Evolutionary conservation across 2,329 filamentous ascomycete species (phyloP).

Genomic region (Colletotrichum sp.): DNA sequence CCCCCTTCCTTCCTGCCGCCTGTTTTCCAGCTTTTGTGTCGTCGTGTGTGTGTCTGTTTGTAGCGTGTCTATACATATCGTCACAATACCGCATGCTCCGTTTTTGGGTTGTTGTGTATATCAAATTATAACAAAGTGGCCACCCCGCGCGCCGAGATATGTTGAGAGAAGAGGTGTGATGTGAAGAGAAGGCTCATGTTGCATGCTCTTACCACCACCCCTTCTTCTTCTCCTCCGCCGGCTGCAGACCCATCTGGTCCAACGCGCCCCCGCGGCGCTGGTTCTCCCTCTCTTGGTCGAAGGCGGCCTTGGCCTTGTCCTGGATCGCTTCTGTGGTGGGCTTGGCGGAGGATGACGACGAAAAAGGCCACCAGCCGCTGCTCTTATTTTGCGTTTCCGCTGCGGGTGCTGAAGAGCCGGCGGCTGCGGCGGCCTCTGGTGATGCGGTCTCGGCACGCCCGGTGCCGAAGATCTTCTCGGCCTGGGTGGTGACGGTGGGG

Average conservation of each 20-base stretch:
- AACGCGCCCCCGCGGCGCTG: constrained; percentile 56
- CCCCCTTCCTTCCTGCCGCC: not conserved
- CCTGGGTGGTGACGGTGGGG: constrained; percentile 32
- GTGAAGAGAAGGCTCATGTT: not conserved
- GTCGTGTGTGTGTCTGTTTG: not conserved
- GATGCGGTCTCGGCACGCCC: not conserved
- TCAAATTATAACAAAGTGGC: constrained; percentile 10
- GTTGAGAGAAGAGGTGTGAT: not conserved
- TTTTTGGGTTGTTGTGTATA: not conserved
- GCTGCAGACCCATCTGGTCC: constrained; percentile 51
- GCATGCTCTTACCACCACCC: constrained; percentile 42
- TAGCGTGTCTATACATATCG: not conserved
- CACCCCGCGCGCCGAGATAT: not conserved
- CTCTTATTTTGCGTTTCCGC: constrained; percentile 7
- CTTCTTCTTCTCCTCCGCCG: constrained; percentile 43
- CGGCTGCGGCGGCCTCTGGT: constrained; percentile 21
- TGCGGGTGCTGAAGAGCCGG: constrained; percentile 23
- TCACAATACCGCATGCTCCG: not conserved
- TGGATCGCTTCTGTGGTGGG: constrained; percentile 34
- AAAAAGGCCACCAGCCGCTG: constrained; percentile 39
- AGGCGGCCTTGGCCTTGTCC: constrained; percentile 47
- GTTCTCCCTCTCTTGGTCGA: constrained; percentile 55
- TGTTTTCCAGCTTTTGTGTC: not conserved
- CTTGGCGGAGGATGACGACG: constrained; percentile 34
- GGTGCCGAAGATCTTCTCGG: constrained; percentile 10